Conservation (phyloP, 106 monocot genomes). For the Triglochin maritima region DNA sequence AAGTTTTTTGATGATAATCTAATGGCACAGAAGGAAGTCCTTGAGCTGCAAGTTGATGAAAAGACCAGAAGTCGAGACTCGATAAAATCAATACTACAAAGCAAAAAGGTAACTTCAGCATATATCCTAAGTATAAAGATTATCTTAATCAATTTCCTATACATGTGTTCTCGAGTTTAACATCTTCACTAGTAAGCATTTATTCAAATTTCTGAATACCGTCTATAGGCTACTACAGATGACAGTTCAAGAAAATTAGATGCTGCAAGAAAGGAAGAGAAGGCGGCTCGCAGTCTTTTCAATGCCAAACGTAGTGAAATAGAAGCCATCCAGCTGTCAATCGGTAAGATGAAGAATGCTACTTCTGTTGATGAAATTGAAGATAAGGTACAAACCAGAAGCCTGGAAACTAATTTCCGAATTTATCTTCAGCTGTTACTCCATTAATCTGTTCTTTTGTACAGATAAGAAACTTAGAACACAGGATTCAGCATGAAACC, state of each 20-base stretch:
- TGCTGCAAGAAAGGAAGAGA: slow-evolving; percentile 39
- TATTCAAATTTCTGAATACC: background rate
- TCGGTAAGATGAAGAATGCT: slow-evolving; percentile 40
- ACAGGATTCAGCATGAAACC: slow-evolving; percentile 54
- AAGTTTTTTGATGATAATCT: slow-evolving; percentile 25
- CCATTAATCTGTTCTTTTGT: background rate
- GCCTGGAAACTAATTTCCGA: background rate
- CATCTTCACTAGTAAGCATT: background rate
- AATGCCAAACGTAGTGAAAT: slow-evolving; percentile 40
- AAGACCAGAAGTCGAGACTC: slow-evolving; percentile 37
- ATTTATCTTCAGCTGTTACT: background rate
- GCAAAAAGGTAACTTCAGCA: slow-evolving; percentile 33
- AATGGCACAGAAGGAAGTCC: slow-evolving; percentile 22
- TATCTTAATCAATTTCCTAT: background rate
- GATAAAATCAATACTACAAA: slow-evolving; percentile 20
- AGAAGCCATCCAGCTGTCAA: slow-evolving; percentile 18
- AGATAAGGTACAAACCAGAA: slow-evolving; percentile 25
- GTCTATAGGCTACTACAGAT: slow-evolving; percentile 18
- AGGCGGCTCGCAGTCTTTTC: slow-evolving; percentile 16
- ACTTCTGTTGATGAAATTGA: slow-evolving; percentile 55
- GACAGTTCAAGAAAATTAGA: slow-evolving; percentile 16
- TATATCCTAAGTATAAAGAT: background rate
- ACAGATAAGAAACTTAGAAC: slow-evolving; percentile 49
- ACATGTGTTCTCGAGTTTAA: background rate
- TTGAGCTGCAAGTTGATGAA: slow-evolving; percentile 28